Evolutionary conservation across 2,329 filamentous ascomycete species (phyloP).

Genomic region (Alternaria hordeiaustralica): DNA sequence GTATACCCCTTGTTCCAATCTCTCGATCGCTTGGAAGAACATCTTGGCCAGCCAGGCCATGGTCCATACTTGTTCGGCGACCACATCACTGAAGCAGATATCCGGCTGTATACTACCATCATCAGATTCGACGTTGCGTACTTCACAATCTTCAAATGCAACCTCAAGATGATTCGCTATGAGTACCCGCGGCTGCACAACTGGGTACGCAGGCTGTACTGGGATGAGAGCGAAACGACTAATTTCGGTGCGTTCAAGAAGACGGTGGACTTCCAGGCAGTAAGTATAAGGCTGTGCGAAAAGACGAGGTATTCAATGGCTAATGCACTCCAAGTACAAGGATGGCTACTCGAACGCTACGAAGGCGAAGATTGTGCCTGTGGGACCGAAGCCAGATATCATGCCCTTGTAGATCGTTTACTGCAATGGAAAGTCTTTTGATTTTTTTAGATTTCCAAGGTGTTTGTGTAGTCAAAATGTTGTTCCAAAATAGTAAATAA

Average conservation of each 20-base stretch:
- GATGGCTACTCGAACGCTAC: constrained; percentile 13
- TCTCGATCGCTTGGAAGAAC: constrained; percentile 76
- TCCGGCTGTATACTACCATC: constrained; percentile 64
- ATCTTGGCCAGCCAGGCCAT: constrained; percentile 61
- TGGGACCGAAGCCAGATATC: constrained; percentile 21
- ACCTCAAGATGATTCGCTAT: constrained; percentile 79
- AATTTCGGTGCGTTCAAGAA: constrained; percentile 34
- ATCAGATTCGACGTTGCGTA: constrained; percentile 58
- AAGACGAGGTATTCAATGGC: neutral
- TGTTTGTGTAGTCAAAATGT: too few relatives aligned
- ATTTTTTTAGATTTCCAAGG: too few relatives aligned
- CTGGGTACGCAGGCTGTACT: constrained; percentile 84
- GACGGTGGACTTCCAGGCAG: constrained; percentile 24
- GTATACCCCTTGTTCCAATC: constrained; percentile 74
- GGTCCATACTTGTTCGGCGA: constrained; percentile 77
- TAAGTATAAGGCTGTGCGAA: neutral
- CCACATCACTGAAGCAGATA: constrained; percentile 79
- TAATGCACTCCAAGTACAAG: constrained; percentile 14
- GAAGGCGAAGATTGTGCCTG: constrained; percentile 21
- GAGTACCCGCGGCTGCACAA: constrained; percentile 79
- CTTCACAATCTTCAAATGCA: constrained; percentile 71
- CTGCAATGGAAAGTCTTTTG: too few relatives aligned
- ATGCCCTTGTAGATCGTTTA: constrained; percentile 1
- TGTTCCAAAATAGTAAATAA: too few relatives aligned
- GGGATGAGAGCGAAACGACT: constrained; percentile 60